Conservation (phyloP, 345 rosid genomes). For the Aquilaria sinensis region DNA sequence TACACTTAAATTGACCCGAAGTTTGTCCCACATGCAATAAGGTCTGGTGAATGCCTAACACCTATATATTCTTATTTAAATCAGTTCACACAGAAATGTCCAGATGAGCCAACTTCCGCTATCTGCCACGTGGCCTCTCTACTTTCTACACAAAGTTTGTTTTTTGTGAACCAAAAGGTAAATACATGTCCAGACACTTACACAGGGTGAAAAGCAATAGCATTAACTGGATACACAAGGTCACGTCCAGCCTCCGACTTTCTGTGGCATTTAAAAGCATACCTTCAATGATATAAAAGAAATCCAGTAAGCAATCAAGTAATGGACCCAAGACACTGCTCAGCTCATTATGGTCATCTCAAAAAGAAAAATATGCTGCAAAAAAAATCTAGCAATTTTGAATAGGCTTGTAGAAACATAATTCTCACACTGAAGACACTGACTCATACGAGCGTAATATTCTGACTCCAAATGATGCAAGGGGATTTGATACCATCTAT, state of each 20-base stretch:
- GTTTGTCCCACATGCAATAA: too few species aligned
- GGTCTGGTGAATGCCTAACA: too few species aligned
- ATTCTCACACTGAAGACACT: too few species aligned
- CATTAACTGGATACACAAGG: conserved; percentile 92
- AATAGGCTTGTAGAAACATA: too few species aligned
- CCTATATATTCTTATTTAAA: too few species aligned
- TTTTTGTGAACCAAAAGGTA: neutral
- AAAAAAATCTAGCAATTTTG: neutral
- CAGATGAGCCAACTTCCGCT: too few species aligned
- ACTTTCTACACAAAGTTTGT: too few species aligned
- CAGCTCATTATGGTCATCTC: neutral
- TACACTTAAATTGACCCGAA: too few species aligned
- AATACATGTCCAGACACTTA: conserved; percentile 34
- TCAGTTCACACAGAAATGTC: too few species aligned
- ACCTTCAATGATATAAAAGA: conserved; percentile 38
- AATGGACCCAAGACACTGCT: neutral
- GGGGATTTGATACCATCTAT: neutral
- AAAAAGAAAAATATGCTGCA: neutral
- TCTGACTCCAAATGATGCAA: too few species aligned
- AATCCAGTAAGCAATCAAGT: conserved; percentile 1
- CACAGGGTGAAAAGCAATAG: conserved; percentile 98
- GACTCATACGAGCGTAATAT: too few species aligned
- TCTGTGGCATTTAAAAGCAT: conserved; percentile 98
- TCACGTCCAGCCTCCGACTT: conserved; percentile 97
- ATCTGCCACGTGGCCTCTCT: too few species aligned